Conservation (phyloP, 2,329 filamentous ascomycete species). For the Alternaria metachromatica region DNA sequence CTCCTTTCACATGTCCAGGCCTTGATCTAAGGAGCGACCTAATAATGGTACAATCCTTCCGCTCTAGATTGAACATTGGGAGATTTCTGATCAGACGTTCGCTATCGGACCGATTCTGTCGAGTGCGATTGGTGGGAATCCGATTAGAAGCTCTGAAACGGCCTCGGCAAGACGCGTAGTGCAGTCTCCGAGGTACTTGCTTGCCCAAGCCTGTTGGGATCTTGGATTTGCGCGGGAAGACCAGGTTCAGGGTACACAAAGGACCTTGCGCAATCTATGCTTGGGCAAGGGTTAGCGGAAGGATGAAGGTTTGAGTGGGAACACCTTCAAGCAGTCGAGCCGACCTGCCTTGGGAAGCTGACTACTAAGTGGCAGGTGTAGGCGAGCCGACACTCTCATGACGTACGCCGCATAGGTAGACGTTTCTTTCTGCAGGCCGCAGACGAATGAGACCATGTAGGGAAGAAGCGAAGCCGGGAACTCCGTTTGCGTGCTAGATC, state of each 20-base stretch:
- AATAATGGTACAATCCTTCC: constrained; percentile 7
- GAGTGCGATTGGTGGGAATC: neutral
- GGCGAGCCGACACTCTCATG: constrained; percentile 2
- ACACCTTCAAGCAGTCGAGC: constrained; percentile 2
- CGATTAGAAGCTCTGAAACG: neutral
- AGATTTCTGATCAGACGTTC: neutral
- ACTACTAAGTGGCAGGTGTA: constrained; percentile 3
- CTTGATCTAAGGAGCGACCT: neutral
- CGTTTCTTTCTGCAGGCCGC: neutral
- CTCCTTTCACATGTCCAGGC: constrained; percentile 4
- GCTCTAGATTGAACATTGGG: neutral
- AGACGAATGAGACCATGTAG: neutral
- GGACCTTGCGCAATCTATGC: constrained; percentile 18
- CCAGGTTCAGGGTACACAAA: constrained; percentile 20
- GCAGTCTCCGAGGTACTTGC: constrained; percentile 9
- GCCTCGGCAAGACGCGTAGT: constrained; percentile 5
- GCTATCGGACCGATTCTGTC: neutral
- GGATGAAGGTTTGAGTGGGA: constrained; percentile 2
- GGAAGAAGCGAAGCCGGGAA: neutral
- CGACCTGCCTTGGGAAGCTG: constrained; percentile 2
- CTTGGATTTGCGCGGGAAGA: constrained; percentile 20
- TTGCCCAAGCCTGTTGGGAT: constrained; percentile 12
- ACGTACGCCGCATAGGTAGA: neutral
- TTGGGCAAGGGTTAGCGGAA: constrained; percentile 14
- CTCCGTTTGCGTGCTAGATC: constrained; percentile 5